These are phyloP conservation scores for Calonectria pseudoturangicola DNA, from an alignment of 2,329 filamentous ascomycete genomes.

Conservation along the genomic window DNA sequence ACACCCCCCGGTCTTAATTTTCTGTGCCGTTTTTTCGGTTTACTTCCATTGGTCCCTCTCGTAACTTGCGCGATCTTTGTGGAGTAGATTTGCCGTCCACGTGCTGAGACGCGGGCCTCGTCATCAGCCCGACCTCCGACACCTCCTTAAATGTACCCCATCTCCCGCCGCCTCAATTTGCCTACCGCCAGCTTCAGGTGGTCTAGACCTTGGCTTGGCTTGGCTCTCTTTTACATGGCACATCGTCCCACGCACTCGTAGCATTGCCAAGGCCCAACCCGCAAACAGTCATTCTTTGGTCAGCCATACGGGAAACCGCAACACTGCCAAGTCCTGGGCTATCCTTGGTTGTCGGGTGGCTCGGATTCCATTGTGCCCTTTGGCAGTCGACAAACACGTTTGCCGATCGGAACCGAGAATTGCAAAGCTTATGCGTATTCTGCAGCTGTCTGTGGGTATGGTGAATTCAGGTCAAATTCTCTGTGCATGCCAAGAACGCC, in stretches of 20 bases:
- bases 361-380: background rate
- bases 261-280: background rate
- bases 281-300: background rate
- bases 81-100: slow-evolving; percentile 2
- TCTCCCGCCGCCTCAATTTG: background rate
- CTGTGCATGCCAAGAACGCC: background rate
- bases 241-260: background rate
- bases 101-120: background rate
- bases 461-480: background rate
- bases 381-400: slow-evolving; percentile 1
- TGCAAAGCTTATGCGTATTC: slow-evolving; percentile 10
- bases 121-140: background rate
- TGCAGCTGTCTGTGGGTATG: background rate
- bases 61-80: background rate
- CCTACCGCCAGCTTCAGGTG: background rate
- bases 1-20: background rate
- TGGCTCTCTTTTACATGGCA: background rate
- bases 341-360: background rate
- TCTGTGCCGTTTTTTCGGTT: background rate
- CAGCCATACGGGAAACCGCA: too few species aligned
- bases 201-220: background rate
- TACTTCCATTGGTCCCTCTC: background rate
- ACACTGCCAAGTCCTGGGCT: too few species aligned
- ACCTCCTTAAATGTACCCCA: background rate
- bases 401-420: background rate